Percentiles rank a stretch among this genome's conserved stretches.
phyloP scores from a whole-genome alignment of 2,329 filamentous ascomycete species.

The Penicillium sp. region DNA sequence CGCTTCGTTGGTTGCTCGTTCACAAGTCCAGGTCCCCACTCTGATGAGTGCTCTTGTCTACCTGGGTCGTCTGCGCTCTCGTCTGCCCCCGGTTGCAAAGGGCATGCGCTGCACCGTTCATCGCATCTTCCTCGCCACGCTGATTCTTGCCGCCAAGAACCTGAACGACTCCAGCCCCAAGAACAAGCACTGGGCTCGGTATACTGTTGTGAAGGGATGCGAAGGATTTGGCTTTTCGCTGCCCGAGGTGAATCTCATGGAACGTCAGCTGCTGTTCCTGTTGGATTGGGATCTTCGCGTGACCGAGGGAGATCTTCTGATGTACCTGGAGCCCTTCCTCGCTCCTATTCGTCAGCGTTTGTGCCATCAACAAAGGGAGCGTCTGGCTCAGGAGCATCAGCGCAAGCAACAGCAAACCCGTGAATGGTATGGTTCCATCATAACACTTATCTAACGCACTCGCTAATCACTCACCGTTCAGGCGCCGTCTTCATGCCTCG shows the following conservation, averaged over 20 bases:
- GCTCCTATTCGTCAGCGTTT: slow-evolving; percentile 66
- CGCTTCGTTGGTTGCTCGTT: slow-evolving; percentile 78
- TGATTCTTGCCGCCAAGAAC: slow-evolving; percentile 78
- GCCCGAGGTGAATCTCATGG: slow-evolving; percentile 98
- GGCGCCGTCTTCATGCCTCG: slow-evolving; percentile 32
- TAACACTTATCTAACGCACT: not conserved
- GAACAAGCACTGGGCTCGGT: slow-evolving; percentile 99
- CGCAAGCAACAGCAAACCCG: slow-evolving; percentile 25
- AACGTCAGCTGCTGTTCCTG: slow-evolving; percentile 93
- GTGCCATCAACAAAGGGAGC: slow-evolving; percentile 51
- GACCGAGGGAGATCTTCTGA: slow-evolving; percentile 75
- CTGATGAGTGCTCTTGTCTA: slow-evolving; percentile 97
- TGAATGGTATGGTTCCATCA: slow-evolving; percentile 27
- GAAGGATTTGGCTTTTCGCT: slow-evolving; percentile 83
- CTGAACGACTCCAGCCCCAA: slow-evolving; percentile 97
- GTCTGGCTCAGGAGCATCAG: slow-evolving; percentile 37
- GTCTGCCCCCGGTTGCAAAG: slow-evolving; percentile 88
- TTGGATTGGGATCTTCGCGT: slow-evolving; percentile 92
- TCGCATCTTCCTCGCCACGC: slow-evolving; percentile 79
- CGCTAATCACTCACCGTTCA: slow-evolving; percentile 9
- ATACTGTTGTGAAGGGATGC: slow-evolving; percentile 69
- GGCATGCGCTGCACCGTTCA: slow-evolving; percentile 95
- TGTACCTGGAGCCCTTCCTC: slow-evolving; percentile 81
- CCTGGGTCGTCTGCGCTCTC: slow-evolving; percentile 73
- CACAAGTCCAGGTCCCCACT: slow-evolving; percentile 94